Percentiles rank a stretch among this genome's conserved stretches.
phyloP scores from a whole-genome alignment of 768 basidiomycete genomes.

The Lentinula guzmanii region DNA sequence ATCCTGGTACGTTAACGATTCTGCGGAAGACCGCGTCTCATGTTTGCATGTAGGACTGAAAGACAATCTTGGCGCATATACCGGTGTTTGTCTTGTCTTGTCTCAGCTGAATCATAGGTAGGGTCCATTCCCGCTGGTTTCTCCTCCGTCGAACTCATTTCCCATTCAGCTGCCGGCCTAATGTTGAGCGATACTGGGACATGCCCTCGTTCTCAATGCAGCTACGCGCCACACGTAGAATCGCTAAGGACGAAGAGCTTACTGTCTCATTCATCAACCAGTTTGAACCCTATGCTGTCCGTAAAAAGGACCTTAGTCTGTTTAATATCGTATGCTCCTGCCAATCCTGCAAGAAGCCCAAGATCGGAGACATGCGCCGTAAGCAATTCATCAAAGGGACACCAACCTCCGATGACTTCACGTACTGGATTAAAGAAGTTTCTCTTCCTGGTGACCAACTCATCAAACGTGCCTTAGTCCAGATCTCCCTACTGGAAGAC shows the following conservation, averaged over 20 bases:
- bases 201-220: conserved; percentile 20
- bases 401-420: not conserved
- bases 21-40: not conserved
- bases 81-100: conserved; percentile 20
- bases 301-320: conserved; percentile 18
- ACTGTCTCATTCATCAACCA: conserved; percentile 20
- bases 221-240: conserved; percentile 21
- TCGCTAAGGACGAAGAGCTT: conserved; percentile 27
- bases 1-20: conserved; percentile 9
- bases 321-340: conserved; percentile 31
- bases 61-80: conserved; percentile 11
- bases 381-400: not conserved
- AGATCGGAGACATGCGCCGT: conserved; percentile 11
- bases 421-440: not conserved
- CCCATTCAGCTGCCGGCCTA: conserved; percentile 13
- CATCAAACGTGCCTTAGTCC: not conserved
- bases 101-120: conserved; percentile 35
- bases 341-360: conserved; percentile 20
- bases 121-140: not conserved
- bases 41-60: not conserved
- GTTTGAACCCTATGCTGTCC: conserved; percentile 10
- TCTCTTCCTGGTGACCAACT: not conserved
- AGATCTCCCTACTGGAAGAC: not conserved
- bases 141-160: not conserved
- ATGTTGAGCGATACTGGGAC: conserved; percentile 15